Conservation (phyloP, 1,284 basidiomycete genomes). For the Abortiporus biennis region DNA sequence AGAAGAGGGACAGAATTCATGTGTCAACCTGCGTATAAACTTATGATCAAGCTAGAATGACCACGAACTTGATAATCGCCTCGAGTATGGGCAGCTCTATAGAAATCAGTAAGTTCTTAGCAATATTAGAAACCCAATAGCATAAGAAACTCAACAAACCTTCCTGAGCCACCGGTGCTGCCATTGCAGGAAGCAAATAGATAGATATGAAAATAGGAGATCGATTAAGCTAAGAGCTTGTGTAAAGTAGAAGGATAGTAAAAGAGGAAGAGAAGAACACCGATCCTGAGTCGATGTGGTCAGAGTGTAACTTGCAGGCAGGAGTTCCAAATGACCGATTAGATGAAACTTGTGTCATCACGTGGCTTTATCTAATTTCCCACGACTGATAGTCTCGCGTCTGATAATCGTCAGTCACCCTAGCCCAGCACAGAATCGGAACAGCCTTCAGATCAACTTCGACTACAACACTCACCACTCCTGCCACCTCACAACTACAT, state of each 20-base stretch:
- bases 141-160: slow-evolving; percentile 35
- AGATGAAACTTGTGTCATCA: slow-evolving; percentile 2
- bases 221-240: too few relatives aligned
- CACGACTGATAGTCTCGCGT: slow-evolving; percentile 23
- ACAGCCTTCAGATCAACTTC: slow-evolving; percentile 14
- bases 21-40: neutral
- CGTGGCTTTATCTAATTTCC: slow-evolving; percentile 15
- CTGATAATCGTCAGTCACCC: slow-evolving; percentile 22
- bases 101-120: slow-evolving; percentile 21
- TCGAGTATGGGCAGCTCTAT: slow-evolving; percentile 92
- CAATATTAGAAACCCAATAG: slow-evolving; percentile 15
- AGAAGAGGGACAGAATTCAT: slow-evolving; percentile 7
- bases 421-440: slow-evolving; percentile 14
- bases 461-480: slow-evolving; percentile 8
- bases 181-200: slow-evolving; percentile 37
- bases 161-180: slow-evolving; percentile 68
- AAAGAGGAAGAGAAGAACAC: neutral
- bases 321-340: neutral
- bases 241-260: too few relatives aligned
- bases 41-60: slow-evolving; percentile 4
- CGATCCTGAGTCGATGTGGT: slow-evolving; percentile 1
- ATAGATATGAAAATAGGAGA: neutral
- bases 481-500: too few relatives aligned
- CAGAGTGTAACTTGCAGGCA: neutral
- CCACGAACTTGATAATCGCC: slow-evolving; percentile 81